Evolutionary conservation across 768 basidiomycete species (phyloP).

Genomic region (Polyporus arcularius): DNA sequence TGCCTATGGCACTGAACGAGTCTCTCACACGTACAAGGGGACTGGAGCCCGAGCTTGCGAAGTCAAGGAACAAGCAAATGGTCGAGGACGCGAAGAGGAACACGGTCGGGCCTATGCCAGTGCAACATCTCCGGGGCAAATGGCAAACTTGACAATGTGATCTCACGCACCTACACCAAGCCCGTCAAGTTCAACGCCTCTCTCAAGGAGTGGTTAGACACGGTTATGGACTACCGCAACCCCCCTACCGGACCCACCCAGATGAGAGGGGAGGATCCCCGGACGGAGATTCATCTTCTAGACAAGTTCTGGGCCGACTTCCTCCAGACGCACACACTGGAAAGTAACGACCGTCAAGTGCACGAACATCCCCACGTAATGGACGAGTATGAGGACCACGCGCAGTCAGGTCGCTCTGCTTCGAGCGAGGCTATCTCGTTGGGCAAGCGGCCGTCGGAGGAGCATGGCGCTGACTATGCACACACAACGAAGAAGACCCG

Average conservation of each 20-base stretch:
- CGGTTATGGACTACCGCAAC: neutral
- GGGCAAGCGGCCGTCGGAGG: too few relatives aligned
- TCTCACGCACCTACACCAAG: neutral
- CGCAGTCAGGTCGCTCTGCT: too few relatives aligned
- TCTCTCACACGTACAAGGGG: neutral
- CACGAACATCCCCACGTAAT: too few relatives aligned
- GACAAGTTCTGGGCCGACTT: too few relatives aligned
- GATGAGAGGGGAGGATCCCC: too few relatives aligned
- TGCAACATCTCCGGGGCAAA: neutral
- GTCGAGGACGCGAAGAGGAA: neutral
- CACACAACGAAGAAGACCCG: too few relatives aligned
- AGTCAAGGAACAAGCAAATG: neutral
- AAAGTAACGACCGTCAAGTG: too few relatives aligned
- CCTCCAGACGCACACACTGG: too few relatives aligned
- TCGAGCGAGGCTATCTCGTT: too few relatives aligned
- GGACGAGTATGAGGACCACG: too few relatives aligned
- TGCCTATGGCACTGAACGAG: neutral
- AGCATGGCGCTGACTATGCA: too few relatives aligned
- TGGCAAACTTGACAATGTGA: neutral
- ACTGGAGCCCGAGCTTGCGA: neutral
- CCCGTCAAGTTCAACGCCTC: neutral
- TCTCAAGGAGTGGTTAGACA: neutral
- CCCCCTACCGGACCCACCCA: neutral
- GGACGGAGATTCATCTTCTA: too few relatives aligned
- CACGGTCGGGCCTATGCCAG: slow-evolving; percentile 15